A percentile compares a stretch with the other conserved stretches of the same genome.
phyloP scores from a whole-genome alignment of 1,139 yeast genomes.

The Taiozyma onychis region DNA sequence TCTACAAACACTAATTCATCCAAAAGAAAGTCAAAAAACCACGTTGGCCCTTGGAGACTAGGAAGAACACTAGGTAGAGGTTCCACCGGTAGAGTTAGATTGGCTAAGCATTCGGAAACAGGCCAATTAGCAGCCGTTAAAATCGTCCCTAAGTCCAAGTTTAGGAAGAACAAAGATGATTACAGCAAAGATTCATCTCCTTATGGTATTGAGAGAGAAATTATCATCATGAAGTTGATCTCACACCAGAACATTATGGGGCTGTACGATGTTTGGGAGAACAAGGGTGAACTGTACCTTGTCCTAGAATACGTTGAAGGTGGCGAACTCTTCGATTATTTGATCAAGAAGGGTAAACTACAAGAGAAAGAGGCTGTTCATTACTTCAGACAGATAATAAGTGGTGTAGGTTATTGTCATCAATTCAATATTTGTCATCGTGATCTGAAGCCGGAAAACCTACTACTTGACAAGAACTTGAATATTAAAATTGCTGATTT shows the following conservation, averaged over 20 bases:
- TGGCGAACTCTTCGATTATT: constrained; percentile 90
- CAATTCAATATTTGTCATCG: constrained; percentile 93
- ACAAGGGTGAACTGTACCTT: constrained; percentile 83
- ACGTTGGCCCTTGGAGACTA: constrained; percentile 94
- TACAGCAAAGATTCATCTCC: constrained; percentile 44
- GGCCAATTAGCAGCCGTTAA: constrained; percentile 95
- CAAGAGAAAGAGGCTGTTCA: constrained; percentile 87
- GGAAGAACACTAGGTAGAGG: constrained; percentile 96
- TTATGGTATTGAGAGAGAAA: constrained; percentile 94
- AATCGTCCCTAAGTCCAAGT: constrained; percentile 82
- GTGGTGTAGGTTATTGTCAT: constrained; percentile 91
- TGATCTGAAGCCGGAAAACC: constrained; percentile 92
- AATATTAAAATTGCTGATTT: constrained; percentile 96
- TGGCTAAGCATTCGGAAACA: constrained; percentile 80
- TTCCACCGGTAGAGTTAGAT: constrained; percentile 87
- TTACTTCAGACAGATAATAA: constrained; percentile 86
- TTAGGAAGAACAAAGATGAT: constrained; percentile 26
- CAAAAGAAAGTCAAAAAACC: constrained; percentile 56
- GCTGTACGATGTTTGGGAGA: constrained; percentile 98
- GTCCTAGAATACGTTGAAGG: constrained; percentile 96
- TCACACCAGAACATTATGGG: constrained; percentile 94
- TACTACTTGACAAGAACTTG: constrained; percentile 76
- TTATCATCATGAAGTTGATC: constrained; percentile 83
- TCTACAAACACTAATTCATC: constrained; percentile 44
- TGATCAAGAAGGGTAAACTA: constrained; percentile 81